Percentiles rank a stretch among this genome's conserved stretches.
phyloP scores from a whole-genome alignment of 257 asterid species.

The Prunella vulgaris region DNA sequence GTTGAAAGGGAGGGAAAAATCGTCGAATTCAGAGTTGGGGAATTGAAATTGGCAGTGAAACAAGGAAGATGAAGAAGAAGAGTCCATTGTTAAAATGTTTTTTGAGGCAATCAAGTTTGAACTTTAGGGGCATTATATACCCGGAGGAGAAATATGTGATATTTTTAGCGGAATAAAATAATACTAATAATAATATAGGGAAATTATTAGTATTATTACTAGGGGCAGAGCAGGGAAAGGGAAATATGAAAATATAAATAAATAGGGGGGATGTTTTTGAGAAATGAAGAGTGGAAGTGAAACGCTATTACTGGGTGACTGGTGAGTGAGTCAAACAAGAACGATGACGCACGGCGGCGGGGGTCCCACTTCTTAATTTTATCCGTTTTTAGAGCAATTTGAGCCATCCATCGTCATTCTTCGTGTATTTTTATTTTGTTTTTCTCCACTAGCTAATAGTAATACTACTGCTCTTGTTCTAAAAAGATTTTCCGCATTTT shows the following conservation, averaged over 20 bases:
- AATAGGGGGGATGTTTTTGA: conserved; percentile 29
- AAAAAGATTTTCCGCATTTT: too few relatives aligned
- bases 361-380: conserved; percentile 22
- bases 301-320: conserved; percentile 12
- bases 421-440: not conserved
- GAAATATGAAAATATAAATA: not conserved
- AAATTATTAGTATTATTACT: not conserved
- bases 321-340: conserved; percentile 47
- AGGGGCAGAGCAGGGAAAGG: not conserved
- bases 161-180: not conserved
- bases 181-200: not conserved
- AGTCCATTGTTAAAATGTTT: conserved; percentile 13
- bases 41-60: conserved; percentile 24
- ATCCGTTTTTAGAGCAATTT: not conserved
- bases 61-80: too few relatives aligned
- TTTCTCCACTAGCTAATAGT: not conserved
- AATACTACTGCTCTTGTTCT: too few relatives aligned
- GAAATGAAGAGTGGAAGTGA: not conserved
- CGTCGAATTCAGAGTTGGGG: conserved; percentile 25
- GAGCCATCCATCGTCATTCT: not conserved
- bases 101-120: not conserved
- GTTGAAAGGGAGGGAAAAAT: conserved; percentile 57
- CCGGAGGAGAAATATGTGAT: conserved; percentile 12
- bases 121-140: conserved; percentile 35
- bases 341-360: conserved; percentile 57